Percentiles rank a stretch among this genome's conserved stretches.
Evolutionary conservation across 2,329 filamentous ascomycete species (phyloP).

Genomic region (Ceratocystis eucalypticola): DNA sequence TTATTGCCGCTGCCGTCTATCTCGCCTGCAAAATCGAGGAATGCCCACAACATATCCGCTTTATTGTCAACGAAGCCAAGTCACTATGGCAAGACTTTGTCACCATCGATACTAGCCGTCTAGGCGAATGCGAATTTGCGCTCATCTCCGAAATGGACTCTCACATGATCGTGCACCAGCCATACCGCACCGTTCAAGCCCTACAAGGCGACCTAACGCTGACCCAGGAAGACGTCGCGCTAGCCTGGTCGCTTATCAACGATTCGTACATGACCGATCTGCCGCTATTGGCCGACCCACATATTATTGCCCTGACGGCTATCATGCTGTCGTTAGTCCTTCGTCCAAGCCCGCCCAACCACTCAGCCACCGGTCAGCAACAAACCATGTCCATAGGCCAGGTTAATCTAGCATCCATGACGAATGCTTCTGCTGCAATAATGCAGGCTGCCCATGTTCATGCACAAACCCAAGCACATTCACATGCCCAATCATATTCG

Average conservation of each 20-base stretch:
- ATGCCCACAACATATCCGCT: slow-evolving; percentile 85
- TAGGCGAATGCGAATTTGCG: slow-evolving; percentile 89
- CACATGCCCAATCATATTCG: slow-evolving; percentile 1
- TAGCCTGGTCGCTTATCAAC: slow-evolving; percentile 76
- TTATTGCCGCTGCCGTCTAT: slow-evolving; percentile 87
- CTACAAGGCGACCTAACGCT: slow-evolving; percentile 57
- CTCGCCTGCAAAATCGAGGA: slow-evolving; percentile 98
- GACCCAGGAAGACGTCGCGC: slow-evolving; percentile 60
- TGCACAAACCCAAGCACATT: slow-evolving; percentile 8
- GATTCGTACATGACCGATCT: slow-evolving; percentile 87
- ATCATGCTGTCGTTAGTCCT: slow-evolving; percentile 75
- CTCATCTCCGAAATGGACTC: slow-evolving; percentile 85
- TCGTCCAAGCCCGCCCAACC: slow-evolving; percentile 37
- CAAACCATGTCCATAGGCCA: slow-evolving; percentile 25
- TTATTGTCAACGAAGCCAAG: slow-evolving; percentile 76
- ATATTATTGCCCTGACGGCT: slow-evolving; percentile 74
- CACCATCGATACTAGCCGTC: slow-evolving; percentile 61
- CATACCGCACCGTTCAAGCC: slow-evolving; percentile 66
- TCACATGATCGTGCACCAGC: slow-evolving; percentile 80
- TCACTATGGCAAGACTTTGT: slow-evolving; percentile 72
- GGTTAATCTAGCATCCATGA: slow-evolving; percentile 10
- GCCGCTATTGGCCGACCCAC: slow-evolving; percentile 73
- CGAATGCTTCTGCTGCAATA: slow-evolving; percentile 4
- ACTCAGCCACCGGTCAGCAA: slow-evolving; percentile 25
- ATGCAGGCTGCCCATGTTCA: slow-evolving; percentile 7